Evolutionary conservation across 2,329 filamentous ascomycete genomes (phyloP).

Genomic region (Sporothrix humicola): DNA sequence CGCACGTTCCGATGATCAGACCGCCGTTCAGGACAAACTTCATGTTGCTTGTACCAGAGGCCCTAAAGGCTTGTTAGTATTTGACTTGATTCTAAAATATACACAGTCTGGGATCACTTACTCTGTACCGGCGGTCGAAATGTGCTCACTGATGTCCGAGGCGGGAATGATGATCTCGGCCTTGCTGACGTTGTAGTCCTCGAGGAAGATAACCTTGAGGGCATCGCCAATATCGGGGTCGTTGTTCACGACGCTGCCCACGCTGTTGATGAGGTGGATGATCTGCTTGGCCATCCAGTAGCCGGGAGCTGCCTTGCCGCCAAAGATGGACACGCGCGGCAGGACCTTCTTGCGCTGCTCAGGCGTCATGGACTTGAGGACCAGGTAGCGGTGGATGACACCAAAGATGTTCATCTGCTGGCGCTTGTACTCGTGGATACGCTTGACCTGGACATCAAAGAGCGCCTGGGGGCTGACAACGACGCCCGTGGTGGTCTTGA

Average conservation of each 20-base stretch:
- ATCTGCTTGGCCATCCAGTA: constrained; percentile 99
- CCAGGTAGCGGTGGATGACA: constrained; percentile 91
- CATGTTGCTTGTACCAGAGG: constrained; percentile 94
- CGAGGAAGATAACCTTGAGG: constrained; percentile 95
- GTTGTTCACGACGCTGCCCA: constrained; percentile 87
- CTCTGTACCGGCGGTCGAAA: constrained; percentile 96
- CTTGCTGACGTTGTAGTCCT: constrained; percentile 99
- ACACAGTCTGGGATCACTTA: constrained; percentile 44
- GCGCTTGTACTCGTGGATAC: constrained; percentile 99
- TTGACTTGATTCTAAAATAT: not conserved
- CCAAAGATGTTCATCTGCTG: constrained; percentile 99
- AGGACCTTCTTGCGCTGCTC: constrained; percentile 86
- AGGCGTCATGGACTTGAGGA: constrained; percentile 81
- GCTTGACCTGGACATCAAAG: constrained; percentile 98
- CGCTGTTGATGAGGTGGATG: constrained; percentile 94
- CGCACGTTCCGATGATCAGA: constrained; percentile 95
- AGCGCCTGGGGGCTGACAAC: constrained; percentile 85
- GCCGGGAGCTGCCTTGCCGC: constrained; percentile 94
- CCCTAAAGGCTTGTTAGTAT: constrained; percentile 48
- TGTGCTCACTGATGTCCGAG: constrained; percentile 96
- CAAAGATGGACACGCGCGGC: constrained; percentile 93
- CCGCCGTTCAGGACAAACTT: constrained; percentile 98
- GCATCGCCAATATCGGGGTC: constrained; percentile 91
- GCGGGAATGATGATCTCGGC: constrained; percentile 95
- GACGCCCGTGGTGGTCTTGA: constrained; percentile 79